Conservation (phyloP, 2,329 filamentous ascomycete species). For the Nannizziopsis arthrosporioides region DNA sequence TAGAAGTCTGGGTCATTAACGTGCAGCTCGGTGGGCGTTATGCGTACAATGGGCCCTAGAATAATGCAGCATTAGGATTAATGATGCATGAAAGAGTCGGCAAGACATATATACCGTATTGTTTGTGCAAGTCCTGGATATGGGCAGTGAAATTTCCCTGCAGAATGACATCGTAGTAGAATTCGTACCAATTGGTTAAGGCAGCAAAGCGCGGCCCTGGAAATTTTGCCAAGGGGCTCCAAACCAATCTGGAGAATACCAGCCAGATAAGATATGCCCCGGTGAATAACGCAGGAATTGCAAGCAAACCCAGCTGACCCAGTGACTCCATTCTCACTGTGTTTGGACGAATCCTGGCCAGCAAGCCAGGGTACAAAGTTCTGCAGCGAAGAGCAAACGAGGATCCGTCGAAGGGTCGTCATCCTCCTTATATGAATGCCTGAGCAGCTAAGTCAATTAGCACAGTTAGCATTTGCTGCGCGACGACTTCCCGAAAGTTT, state of each 20-base stretch:
- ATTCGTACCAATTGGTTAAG: constrained; percentile 21
- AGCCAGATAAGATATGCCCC: constrained; percentile 7
- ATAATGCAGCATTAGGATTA: not conserved
- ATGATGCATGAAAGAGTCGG: not conserved
- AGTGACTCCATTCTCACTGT: not conserved
- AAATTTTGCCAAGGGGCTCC: constrained; percentile 18
- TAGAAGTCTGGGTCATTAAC: constrained; percentile 16
- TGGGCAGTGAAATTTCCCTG: constrained; percentile 19
- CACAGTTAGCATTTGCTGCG: too few species aligned
- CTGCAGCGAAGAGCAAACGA: too few species aligned
- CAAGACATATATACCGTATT: constrained; percentile 19
- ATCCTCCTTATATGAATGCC: too few species aligned
- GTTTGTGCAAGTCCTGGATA: constrained; percentile 20
- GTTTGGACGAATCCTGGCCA: not conserved
- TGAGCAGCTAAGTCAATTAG: too few species aligned
- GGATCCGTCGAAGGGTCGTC: too few species aligned
- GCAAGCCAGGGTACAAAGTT: too few species aligned
- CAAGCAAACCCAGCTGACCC: not conserved
- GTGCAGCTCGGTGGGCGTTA: constrained; percentile 14
- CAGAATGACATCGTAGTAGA: constrained; percentile 21
- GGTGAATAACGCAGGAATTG: not conserved
- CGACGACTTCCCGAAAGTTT: too few species aligned
- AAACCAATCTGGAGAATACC: constrained; percentile 16
- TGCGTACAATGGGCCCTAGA: constrained; percentile 14
- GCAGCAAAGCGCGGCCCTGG: constrained; percentile 19